Conservation (phyloP, 768 basidiomycete genomes). For the Termitomyces heimii region DNA sequence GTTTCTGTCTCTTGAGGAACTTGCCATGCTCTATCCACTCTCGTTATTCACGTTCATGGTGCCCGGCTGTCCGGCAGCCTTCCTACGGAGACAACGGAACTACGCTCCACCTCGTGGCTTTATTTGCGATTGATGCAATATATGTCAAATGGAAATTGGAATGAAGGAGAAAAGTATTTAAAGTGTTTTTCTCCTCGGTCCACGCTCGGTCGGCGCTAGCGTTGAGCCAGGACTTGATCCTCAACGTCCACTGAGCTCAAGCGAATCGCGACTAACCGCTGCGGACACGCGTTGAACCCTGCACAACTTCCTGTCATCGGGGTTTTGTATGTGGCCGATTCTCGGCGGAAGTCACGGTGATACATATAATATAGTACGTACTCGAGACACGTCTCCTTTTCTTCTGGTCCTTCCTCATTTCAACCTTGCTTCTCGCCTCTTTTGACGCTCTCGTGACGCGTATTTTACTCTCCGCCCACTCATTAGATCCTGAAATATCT, state of each 20-base stretch:
- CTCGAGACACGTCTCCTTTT: background rate
- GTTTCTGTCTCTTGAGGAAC: background rate
- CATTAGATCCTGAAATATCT: background rate
- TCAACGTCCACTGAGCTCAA: background rate
- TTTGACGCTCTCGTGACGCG: background rate
- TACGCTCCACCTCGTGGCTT: conserved; percentile 11
- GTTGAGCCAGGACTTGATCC: background rate
- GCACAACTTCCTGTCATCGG: background rate
- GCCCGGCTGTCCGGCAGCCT: background rate
- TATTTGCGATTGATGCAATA: conserved; percentile 14
- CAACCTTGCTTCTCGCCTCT: background rate
- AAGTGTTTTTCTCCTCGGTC: background rate
- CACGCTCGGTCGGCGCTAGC: background rate
- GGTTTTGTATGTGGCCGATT: conserved; percentile 4
- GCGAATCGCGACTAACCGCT: background rate
- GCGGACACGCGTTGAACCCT: background rate
- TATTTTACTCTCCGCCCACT: background rate
- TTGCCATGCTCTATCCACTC: background rate
- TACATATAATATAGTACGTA: conserved; percentile 9
- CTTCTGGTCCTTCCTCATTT: background rate
- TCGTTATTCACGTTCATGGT: background rate
- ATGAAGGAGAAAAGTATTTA: background rate
- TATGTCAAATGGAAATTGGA: conserved; percentile 1
- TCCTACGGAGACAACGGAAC: conserved; percentile 7
- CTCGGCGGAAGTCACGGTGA: background rate